Base-by-base conservation (phyloP, 2,329 filamentous ascomycete genomes). In the Daldinia eschscholtzii region DNA sequence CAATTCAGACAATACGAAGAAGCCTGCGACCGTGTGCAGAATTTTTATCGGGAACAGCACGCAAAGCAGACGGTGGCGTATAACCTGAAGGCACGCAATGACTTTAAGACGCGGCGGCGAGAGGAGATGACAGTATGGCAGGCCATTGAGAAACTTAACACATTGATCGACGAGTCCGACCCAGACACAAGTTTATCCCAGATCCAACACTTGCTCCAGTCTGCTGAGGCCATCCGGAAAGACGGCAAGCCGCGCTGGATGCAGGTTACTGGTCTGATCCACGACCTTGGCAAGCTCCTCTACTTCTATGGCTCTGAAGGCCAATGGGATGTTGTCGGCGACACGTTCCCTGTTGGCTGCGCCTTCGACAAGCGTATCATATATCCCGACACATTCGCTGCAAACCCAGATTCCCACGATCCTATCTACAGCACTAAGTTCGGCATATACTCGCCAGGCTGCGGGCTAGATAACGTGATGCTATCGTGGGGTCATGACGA, bases 271-370 rank as follows among this genome's bases (percentile, higher is more conserved):
- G 92, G 92, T 6, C 85, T 94, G 26, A 91, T 94, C 79, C 92
- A 94, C 80, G 92, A 94, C 77, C 85, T 94, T 0, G 92, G 92
- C 79, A 94, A 94, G 82, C 86, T 94, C 10, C 87, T 93, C 71
- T 92, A 90, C 84, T 92, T 93, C 83, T 92, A 92, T 82, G 92
- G 89, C 68, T 93, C 92, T n/a, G 83, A 91, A 76, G 93, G 93
- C 58, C 94, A 97, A 82, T 97, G 94, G 94, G 93, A 97, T 77
- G 93, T 97, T 2, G 94, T 97, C 28, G 94, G 94, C 64, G 92
- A 94, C 80, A 94, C 92, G 0, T 94, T 94, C 81, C 91, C 91
- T 52, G 91, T 94, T 46, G 92, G 92, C 74, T 93, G 91, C 79
- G 87, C 86, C 70, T 93, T 93, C 77, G 91, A 93, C 59, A n/a